A percentile compares a stretch with the other conserved stretches of the same genome.
Conservation (phyloP, 768 basidiomycete species). For the Epithele typhae region DNA sequence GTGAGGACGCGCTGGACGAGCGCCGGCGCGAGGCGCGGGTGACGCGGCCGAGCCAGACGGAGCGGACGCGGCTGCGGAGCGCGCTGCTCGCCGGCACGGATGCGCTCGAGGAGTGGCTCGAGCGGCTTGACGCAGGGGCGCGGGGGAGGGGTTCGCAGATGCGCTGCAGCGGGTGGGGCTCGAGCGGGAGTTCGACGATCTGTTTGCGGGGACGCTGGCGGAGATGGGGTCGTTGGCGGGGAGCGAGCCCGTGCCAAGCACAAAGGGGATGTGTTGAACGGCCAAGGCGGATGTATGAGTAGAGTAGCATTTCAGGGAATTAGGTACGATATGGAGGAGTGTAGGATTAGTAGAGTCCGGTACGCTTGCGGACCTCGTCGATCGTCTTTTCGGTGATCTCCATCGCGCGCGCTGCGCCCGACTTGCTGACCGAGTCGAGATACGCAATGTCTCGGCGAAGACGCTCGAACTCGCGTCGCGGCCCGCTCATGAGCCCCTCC, state of each 20-base stretch:
- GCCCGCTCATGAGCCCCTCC: slow-evolving; percentile 56
- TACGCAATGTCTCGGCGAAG: slow-evolving; percentile 57
- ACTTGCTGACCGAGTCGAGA: slow-evolving; percentile 54
- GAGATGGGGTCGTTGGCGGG: slow-evolving; percentile 48
- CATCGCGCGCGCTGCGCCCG: slow-evolving; percentile 62
- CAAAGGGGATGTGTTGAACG: slow-evolving; percentile 26
- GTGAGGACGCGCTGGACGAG: no score
- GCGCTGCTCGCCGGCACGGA: slow-evolving; percentile 57
- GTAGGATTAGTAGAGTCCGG: slow-evolving; percentile 52
- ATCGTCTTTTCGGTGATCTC: slow-evolving; percentile 61
- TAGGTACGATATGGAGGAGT: background rate
- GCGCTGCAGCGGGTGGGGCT: slow-evolving; percentile 49
- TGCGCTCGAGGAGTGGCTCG: slow-evolving; percentile 67
- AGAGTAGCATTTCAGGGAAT: no score
- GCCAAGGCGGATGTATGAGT: no score
- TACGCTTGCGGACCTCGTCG: slow-evolving; percentile 56
- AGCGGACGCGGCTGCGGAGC: slow-evolving; percentile 65
- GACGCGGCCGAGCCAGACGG: slow-evolving; percentile 61
- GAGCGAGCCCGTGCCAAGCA: slow-evolving; percentile 20
- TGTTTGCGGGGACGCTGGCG: slow-evolving; percentile 59
- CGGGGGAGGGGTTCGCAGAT: slow-evolving; percentile 21
- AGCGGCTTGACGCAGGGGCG: slow-evolving; percentile 25
- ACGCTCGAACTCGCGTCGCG: slow-evolving; percentile 66
- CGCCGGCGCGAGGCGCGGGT: no score
- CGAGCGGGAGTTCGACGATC: slow-evolving; percentile 57